Evolutionary conservation across 148 eudicot genomes (phyloP).

Genomic region (Vaccinium vitisidaea): DNA sequence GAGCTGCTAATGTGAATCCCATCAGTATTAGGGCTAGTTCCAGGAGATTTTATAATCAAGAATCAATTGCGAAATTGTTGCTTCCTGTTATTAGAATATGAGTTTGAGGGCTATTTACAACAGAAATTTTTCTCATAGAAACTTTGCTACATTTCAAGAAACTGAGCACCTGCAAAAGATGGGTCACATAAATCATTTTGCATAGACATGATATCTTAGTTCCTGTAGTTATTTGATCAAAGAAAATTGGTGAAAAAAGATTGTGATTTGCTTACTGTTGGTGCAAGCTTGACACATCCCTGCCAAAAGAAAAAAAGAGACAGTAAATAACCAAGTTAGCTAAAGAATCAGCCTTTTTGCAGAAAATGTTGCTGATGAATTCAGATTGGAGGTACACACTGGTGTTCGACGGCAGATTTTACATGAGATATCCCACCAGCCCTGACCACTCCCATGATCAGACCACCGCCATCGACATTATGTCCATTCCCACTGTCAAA

Average conservation of each 20-base stretch:
- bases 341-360: neutral
- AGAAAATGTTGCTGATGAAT: neutral
- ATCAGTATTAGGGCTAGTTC: slow-evolving; percentile 24
- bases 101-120: slow-evolving; percentile 28
- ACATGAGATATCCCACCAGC: slow-evolving; percentile 25
- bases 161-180: slow-evolving; percentile 17
- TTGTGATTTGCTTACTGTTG: slow-evolving; percentile 20
- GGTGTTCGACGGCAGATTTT: neutral
- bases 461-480: neutral
- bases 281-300: slow-evolving; percentile 28
- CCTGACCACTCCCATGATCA: slow-evolving; percentile 20
- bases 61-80: neutral
- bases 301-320: neutral
- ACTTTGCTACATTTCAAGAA: slow-evolving; percentile 14
- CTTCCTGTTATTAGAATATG: slow-evolving; percentile 20
- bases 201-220: slow-evolving; percentile 1
- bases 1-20: slow-evolving; percentile 24
- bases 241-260: neutral
- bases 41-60: slow-evolving; percentile 21
- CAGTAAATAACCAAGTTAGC: neutral
- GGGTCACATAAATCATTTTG: neutral
- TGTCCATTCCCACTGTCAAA: slow-evolving; percentile 17
- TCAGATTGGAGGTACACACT: neutral
- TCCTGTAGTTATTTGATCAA: neutral
- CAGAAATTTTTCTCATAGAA: slow-evolving; percentile 10